Conservation (phyloP, 176 grass and related monocot species). For the Poa pratensis region DNA sequence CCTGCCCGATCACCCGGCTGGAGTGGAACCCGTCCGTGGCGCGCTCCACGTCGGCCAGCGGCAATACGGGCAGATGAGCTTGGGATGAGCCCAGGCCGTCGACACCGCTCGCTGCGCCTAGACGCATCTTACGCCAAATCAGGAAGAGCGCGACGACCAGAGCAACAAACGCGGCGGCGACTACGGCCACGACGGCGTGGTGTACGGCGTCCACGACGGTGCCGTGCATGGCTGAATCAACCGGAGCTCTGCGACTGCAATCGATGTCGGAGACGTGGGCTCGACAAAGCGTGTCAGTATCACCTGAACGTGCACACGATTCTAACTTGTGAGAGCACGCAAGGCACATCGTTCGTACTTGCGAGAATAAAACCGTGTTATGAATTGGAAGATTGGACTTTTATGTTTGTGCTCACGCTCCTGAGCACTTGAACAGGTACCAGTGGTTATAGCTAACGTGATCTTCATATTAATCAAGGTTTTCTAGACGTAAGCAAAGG, state of each 20-base stretch:
- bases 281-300: background rate
- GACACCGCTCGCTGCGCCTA: background rate
- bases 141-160: conserved; percentile 53
- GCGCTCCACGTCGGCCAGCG: conserved; percentile 57
- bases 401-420: conserved; percentile 33
- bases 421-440: conserved; percentile 21
- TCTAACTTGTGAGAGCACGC: conserved; percentile 20
- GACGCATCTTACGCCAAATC: conserved; percentile 46
- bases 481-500: background rate
- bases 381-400: conserved; percentile 24
- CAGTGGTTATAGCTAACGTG: conserved; percentile 55
- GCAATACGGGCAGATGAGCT: conserved; percentile 37
- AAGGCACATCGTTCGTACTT: conserved; percentile 18
- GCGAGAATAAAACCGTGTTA: conserved; percentile 6
- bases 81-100: background rate
- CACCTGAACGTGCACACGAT: background rate
- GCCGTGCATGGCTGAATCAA: conserved; percentile 37
- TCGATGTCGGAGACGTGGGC: background rate
- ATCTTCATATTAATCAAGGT: conserved; percentile 32
- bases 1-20: conserved; percentile 53
- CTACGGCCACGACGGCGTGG: conserved; percentile 37
- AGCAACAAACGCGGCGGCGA: conserved; percentile 31
- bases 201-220: conserved; percentile 32
- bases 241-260: background rate
- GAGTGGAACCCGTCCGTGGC: conserved; percentile 79